Evolutionary conservation across 306 rosid genomes (phyloP).

Genomic region (Medicago truncatula): MtrunA17r5.0-ANR NC_053047.1:23925001-23925500

Average conservation of each 20-base stretch:
- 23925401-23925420: not conserved
- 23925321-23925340: not conserved
- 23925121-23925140: conserved; percentile 2
- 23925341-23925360: not conserved
- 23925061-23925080: conserved; percentile 20
- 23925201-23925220: not conserved
- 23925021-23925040: conserved; percentile 12
- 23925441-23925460: not conserved
- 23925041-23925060: conserved; percentile 4
- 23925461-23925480: conserved; percentile 21
- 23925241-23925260: not conserved
- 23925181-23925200: conserved; percentile 4
- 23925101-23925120: not conserved
- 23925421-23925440: not conserved
- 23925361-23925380: not conserved
- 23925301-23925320: not conserved
- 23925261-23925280: not conserved
- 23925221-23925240: not conserved
- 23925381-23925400: not conserved
- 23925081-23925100: not conserved
- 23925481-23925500: conserved; percentile 19
- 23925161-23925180: not conserved
- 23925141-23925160: not conserved
- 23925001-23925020: conserved; percentile 31
- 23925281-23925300: conserved; percentile 16